Conservation (phyloP, 106 monocot genomes). For the Apostasia ramifera region DNA sequence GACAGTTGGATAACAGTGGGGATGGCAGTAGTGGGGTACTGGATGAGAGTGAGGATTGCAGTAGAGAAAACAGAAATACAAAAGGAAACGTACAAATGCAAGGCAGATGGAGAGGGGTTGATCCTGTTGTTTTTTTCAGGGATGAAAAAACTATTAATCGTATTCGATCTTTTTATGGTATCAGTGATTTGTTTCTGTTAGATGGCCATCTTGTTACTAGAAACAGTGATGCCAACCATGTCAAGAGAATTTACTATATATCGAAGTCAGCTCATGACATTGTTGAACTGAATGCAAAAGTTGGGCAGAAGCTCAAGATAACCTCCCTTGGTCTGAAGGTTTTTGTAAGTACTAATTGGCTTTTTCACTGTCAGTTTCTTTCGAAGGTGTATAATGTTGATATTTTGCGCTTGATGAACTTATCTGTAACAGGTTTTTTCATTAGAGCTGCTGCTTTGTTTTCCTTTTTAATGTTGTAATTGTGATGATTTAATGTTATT, state of each 20-base stretch:
- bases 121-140: slow-evolving; percentile 85
- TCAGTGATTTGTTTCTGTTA: slow-evolving; percentile 60
- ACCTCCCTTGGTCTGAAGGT: slow-evolving; percentile 92
- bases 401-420: no score
- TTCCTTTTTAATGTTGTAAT: no score
- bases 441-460: no score
- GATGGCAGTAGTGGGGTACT: background rate
- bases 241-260: slow-evolving; percentile 94
- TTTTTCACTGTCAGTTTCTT: no score
- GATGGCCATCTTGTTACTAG: slow-evolving; percentile 77
- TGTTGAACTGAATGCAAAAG: slow-evolving; percentile 61
- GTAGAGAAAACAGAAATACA: slow-evolving; percentile 7
- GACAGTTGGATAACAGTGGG: no score
- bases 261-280: slow-evolving; percentile 73
- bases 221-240: slow-evolving; percentile 70
- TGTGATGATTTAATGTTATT: no score
- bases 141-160: slow-evolving; percentile 54
- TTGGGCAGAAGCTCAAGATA: slow-evolving; percentile 88
- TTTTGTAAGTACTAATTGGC: slow-evolving; percentile 56
- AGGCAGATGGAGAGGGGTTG: slow-evolving; percentile 89
- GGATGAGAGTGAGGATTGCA: slow-evolving; percentile 13
- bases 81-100: slow-evolving; percentile 40
- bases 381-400: no score
- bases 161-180: slow-evolving; percentile 81
- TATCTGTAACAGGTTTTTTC: no score